Conservation (phyloP, 345 rosid genomes). For the Capsella bursapastoris region DNA sequence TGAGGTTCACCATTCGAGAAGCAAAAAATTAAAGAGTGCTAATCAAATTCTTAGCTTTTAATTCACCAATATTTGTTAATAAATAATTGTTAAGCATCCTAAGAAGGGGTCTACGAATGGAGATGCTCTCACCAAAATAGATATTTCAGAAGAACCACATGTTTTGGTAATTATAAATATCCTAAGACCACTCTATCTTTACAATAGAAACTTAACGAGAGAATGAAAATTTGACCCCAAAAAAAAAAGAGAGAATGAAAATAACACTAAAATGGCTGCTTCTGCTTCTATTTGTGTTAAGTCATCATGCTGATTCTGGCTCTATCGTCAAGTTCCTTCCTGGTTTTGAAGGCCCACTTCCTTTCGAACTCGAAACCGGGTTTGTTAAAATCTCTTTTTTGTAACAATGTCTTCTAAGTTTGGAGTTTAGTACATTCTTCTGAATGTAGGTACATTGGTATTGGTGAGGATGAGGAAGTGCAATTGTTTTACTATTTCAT, state of each 20-base stretch:
- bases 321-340: conserved; percentile 46
- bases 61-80: too few relatives aligned
- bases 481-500: conserved; percentile 44
- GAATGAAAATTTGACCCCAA: too few relatives aligned
- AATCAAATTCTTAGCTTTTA: too few relatives aligned
- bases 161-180: too few relatives aligned
- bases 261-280: neutral
- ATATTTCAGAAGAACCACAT: too few relatives aligned
- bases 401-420: neutral
- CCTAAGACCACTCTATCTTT: too few relatives aligned
- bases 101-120: too few relatives aligned
- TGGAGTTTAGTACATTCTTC: neutral
- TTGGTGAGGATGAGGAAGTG: conserved; percentile 35
- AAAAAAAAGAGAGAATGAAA: neutral
- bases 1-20: too few relatives aligned
- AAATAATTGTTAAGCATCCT: too few relatives aligned
- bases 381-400: conserved; percentile 8
- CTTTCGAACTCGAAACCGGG: conserved; percentile 64
- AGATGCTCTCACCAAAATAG: too few relatives aligned
- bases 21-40: too few relatives aligned
- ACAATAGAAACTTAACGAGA: too few relatives aligned
- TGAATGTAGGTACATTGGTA: conserved; percentile 40
- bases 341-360: conserved; percentile 52
- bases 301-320: conserved; percentile 34
- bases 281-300: conserved; percentile 7